Evolutionary conservation across 768 basidiomycete genomes (phyloP), one percentile per base, ranked within the genome.

Genomic region (Hortiboletus campestris): DNA sequence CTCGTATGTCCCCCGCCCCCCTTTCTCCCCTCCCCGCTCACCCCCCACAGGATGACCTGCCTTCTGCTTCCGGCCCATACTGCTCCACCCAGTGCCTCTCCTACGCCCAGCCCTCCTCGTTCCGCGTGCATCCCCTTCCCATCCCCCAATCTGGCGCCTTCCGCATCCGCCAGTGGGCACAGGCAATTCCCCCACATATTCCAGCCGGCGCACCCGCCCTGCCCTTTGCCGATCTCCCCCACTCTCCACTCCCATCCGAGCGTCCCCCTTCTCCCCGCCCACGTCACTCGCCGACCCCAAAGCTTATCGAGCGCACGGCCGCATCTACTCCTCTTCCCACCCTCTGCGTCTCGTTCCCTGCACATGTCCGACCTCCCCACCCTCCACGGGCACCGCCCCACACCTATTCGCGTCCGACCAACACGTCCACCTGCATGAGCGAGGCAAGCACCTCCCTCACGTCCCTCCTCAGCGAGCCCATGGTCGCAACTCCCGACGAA

Each of bases 361-460:
- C 68, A 59, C 52, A 68, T 64, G 46, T 68, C 62, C 45, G 64
- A 4, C 66, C 63, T 0, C 63, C 61, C 1, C 59, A 49, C 56
- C 74, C 40, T 63, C 72, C 29, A 55, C 69, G 46, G 67, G 73
- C 74, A 0, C 69, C 69, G 25, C 74, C 70, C 42, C 74, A 73
- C 20, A 59, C 69, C 14, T 73, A 71, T 34, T 51, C 69, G 2
- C 59, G 69, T 2, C 72, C 73, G 12, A 60, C 66, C 46, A 68
- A 70, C 47, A 76, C 76, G 54, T 68, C 74, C 3, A 59, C 72
- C 14, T 65, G 59, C 35, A 50, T 62, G 53, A 71, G 70, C 40
- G 70, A 74, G 22, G 76, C 80, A 2, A 79, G 80, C 28, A 79
- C 82, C 0, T 79, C 80, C 46, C 70, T 84, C 58, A 74, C 80